A percentile compares a stretch with the other conserved stretches of the same genome.
Evolutionary conservation across 2,329 filamentous ascomycete species (phyloP).

Genomic region (Nothomitra cinnamomea): DNA sequence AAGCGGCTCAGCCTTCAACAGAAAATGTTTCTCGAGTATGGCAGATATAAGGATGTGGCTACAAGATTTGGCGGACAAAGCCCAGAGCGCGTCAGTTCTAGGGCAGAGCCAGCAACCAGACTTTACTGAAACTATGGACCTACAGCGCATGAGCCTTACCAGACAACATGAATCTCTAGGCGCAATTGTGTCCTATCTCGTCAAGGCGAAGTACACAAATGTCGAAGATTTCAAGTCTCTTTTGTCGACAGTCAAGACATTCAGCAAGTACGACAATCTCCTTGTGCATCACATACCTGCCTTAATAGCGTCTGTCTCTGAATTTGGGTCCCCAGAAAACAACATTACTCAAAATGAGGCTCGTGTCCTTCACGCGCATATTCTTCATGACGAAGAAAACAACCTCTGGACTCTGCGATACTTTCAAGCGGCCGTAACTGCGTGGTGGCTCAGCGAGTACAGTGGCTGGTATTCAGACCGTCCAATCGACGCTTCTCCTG

Average conservation of each 20-base stretch:
- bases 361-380: constrained; percentile 48
- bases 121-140: constrained; percentile 60
- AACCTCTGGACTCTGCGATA: constrained; percentile 55
- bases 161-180: constrained; percentile 82
- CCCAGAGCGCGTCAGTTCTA: constrained; percentile 58
- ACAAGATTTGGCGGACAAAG: constrained; percentile 55
- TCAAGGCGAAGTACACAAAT: constrained; percentile 57
- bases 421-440: constrained; percentile 60
- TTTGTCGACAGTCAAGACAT: constrained; percentile 46
- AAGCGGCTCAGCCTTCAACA: constrained; percentile 44
- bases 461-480: constrained; percentile 72
- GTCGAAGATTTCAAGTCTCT: constrained; percentile 58
- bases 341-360: constrained; percentile 50
- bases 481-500: not conserved
- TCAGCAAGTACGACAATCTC: constrained; percentile 61
- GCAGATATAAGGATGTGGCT: constrained; percentile 60
- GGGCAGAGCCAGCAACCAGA: constrained; percentile 48
- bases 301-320: constrained; percentile 57
- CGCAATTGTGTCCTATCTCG: constrained; percentile 60
- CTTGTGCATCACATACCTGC: constrained; percentile 70
- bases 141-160: constrained; percentile 61
- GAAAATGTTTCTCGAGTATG: constrained; percentile 63
- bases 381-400: constrained; percentile 50
- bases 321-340: constrained; percentile 63
- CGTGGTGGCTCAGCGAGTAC: constrained; percentile 88